Conservation (phyloP, 345 rosid genomes). For the Garcia nutans region DNA sequence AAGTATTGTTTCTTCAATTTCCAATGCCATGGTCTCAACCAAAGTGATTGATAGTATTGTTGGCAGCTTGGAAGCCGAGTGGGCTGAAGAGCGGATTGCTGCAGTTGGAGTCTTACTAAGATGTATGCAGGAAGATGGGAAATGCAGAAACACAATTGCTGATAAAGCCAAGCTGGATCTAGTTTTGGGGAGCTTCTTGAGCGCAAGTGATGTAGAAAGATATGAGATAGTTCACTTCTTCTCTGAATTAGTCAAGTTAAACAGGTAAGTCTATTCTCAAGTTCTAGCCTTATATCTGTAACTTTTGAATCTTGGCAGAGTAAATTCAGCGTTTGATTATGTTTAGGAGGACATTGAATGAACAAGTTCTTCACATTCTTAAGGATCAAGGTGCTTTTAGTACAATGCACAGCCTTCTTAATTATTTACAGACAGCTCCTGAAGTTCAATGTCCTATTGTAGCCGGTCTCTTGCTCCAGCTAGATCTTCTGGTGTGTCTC, state of each 20-base stretch:
- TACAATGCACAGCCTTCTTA: conserved; percentile 60
- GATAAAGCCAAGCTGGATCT: conserved; percentile 54
- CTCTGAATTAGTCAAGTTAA: conserved; percentile 54
- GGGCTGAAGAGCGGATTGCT: conserved; percentile 54
- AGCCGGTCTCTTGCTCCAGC: conserved; percentile 66
- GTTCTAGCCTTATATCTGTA: not conserved
- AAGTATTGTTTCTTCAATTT: conserved; percentile 35
- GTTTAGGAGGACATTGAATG: conserved; percentile 51
- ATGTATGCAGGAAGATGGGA: conserved; percentile 61
- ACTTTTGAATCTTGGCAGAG: not conserved
- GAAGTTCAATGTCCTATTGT: conserved; percentile 50
- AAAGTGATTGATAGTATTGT: conserved; percentile 38
- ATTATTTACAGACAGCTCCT: conserved; percentile 49
- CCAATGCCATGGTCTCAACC: conserved; percentile 37
- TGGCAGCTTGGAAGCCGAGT: conserved; percentile 52
- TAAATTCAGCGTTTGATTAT: conserved; percentile 1
- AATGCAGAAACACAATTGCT: conserved; percentile 55
- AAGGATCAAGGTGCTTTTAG: conserved; percentile 59
- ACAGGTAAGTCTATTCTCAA: conserved; percentile 40
- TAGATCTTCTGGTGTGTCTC: conserved; percentile 63
- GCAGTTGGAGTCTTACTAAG: conserved; percentile 48
- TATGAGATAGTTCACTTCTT: conserved; percentile 53
- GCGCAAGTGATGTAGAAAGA: conserved; percentile 40
- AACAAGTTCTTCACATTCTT: conserved; percentile 57
- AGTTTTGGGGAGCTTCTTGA: conserved; percentile 47